Base-by-base conservation (phyloP, 2,329 filamentous ascomycete species). In the Colletotrichum sp. region DNA sequence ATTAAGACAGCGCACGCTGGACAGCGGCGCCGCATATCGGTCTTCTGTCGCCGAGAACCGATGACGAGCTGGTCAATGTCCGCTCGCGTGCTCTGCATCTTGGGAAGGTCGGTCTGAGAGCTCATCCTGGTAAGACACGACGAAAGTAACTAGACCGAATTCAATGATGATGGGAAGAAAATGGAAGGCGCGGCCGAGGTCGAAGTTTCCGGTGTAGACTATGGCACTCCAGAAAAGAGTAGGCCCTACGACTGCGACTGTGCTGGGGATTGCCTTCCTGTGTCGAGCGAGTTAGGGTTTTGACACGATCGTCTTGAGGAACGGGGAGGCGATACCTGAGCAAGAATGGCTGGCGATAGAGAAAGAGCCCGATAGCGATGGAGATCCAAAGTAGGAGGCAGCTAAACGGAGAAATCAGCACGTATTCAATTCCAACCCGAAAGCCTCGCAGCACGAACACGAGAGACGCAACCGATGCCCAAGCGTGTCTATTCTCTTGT, bases 391-490 rank as follows among this genome's bases (percentile, higher is more conserved):
- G 9, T 3, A 63, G 7, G 12, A 36, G 28, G 7, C 32, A 63
- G 3, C 60, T 63, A 8, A 0, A 32, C 12, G 2, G n/a, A 39
- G 3, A 8, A 12, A 9, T 36, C 3, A 63, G 60, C 19, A 19
- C 0, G 8, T 0, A 16, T 8, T 2, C 3, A 39, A 19, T 4
- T 0, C 5, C 36, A 8, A 39, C 0, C 0, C 7, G 4, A 19
- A 4, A 4, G 36, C 36, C 36, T 27, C 0, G 3, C 1, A 8
- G 13, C 6, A 36, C 16, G 4, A 13, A 65, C 61, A 48, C 2
- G 1, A 65, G 22, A 11, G 61, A 65, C 34, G 32, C 60, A 8
- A 2, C 0, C 0, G 13, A 36, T 0, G 61, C 34, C 61, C 61
- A 65, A 19, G 36, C 6, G 16, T 65, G 36, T 0, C 36, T 25